A percentile compares a stretch with the other conserved stretches of the same genome.
phyloP scores from a whole-genome alignment of 257 asterid species.

The Primulina huaijiensis region DNA sequence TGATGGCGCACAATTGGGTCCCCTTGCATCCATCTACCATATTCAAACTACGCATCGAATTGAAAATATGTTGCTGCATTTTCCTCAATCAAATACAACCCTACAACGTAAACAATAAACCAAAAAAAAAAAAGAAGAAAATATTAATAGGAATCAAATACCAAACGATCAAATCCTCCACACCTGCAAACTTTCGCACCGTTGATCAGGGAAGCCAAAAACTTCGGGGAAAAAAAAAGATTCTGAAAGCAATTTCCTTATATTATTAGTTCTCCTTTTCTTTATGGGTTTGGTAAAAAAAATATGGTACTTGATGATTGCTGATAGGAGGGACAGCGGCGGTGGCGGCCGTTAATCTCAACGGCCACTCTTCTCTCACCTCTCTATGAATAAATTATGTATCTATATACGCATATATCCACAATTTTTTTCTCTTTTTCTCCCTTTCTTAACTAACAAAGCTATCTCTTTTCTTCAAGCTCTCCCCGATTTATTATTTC shows the following conservation, averaged over 20 bases:
- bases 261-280: constrained; percentile 7
- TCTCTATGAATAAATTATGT: background rate
- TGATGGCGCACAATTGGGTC: constrained; percentile 51
- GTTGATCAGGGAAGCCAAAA: constrained; percentile 27
- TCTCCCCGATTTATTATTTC: background rate
- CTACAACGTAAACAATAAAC: constrained; percentile 19
- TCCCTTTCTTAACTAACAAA: background rate
- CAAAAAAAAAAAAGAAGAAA: constrained; percentile 7
- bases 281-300: background rate
- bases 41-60: constrained; percentile 77
- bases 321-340: constrained; percentile 17
- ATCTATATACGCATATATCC: background rate
- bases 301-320: constrained; percentile 14
- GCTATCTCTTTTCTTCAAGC: background rate
- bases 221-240: constrained; percentile 26
- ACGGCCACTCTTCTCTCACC: constrained; percentile 30
- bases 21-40: constrained; percentile 78
- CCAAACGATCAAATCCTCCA: constrained; percentile 20
- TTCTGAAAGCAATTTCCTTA: constrained; percentile 34
- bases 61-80: constrained; percentile 76
- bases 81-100: constrained; percentile 35
- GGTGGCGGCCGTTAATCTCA: constrained; percentile 24
- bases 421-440: background rate
- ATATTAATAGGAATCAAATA: constrained; percentile 4
- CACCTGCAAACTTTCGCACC: constrained; percentile 66